Percentiles rank a stretch among this genome's conserved stretches.
Conservation (phyloP, 495 filamentous ascomycete genomes). For the Penicillium turbatum region DNA sequence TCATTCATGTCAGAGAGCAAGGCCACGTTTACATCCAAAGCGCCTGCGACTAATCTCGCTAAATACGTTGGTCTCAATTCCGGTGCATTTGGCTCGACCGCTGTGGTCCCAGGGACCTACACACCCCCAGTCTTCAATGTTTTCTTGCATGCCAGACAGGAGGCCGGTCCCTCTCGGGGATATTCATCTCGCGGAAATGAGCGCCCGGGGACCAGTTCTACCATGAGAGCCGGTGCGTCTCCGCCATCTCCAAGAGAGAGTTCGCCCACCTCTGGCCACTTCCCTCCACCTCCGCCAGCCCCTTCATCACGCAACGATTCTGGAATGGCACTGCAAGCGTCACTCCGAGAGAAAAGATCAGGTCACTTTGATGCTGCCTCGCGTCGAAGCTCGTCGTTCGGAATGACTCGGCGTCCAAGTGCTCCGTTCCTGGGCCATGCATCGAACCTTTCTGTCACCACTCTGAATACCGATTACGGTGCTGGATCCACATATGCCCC, state of each 20-base stretch:
- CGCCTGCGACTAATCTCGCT: slow-evolving; percentile 66
- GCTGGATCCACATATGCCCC: slow-evolving; percentile 83
- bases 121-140: slow-evolving; percentile 78
- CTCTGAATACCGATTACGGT: slow-evolving; percentile 68
- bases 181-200: slow-evolving; percentile 56
- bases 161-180: slow-evolving; percentile 42
- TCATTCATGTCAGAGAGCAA: slow-evolving; percentile 82
- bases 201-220: slow-evolving; percentile 77
- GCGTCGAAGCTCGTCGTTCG: slow-evolving; percentile 86
- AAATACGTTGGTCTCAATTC: slow-evolving; percentile 88
- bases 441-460: slow-evolving; percentile 78
- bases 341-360: slow-evolving; percentile 87
- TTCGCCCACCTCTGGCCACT: slow-evolving; percentile 77
- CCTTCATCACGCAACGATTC: slow-evolving; percentile 85
- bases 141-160: slow-evolving; percentile 73
- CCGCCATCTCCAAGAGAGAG: slow-evolving; percentile 71
- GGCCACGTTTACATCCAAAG: slow-evolving; percentile 65
- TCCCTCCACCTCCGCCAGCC: slow-evolving; percentile 68
- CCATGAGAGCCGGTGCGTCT: slow-evolving; percentile 58
- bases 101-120: slow-evolving; percentile 46
- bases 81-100: slow-evolving; percentile 68
- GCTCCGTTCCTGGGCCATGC: slow-evolving; percentile 79
- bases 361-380: slow-evolving; percentile 86
- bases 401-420: slow-evolving; percentile 75
- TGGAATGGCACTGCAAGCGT: slow-evolving; percentile 77